Conservation (phyloP, 1,139 yeast genomes). For the Citeromyces hawaiiensis region DNA sequence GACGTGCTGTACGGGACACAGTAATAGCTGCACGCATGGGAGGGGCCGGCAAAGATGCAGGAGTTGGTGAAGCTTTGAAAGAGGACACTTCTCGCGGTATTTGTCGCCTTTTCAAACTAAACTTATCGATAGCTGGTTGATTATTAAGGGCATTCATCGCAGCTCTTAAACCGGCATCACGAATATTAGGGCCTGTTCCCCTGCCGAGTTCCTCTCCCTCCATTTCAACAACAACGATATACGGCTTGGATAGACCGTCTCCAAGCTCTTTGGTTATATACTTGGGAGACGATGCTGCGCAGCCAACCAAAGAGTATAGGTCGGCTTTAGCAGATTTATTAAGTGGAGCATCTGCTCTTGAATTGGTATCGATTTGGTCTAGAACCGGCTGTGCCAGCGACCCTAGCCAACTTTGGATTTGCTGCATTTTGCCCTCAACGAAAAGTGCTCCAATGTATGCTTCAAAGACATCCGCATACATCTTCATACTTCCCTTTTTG, state of each 20-base stretch:
- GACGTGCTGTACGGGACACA: neutral
- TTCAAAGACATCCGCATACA: slow-evolving; percentile 72
- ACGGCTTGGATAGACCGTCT: slow-evolving; percentile 36
- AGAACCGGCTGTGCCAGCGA: slow-evolving; percentile 41
- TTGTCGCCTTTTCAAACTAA: neutral
- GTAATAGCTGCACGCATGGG: neutral
- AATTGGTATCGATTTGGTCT: slow-evolving; percentile 18
- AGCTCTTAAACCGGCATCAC: slow-evolving; percentile 60
- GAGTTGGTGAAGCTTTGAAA: neutral
- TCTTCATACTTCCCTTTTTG: slow-evolving; percentile 31
- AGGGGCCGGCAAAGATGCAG: neutral
- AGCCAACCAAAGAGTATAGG: slow-evolving; percentile 69
- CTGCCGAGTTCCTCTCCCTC: slow-evolving; percentile 36
- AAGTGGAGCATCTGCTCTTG: slow-evolving; percentile 20
- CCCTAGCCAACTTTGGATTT: slow-evolving; percentile 48
- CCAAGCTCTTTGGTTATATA: slow-evolving; percentile 44
- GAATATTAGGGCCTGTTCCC: slow-evolving; percentile 47
- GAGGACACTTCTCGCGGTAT: neutral
- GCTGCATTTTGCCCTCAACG: slow-evolving; percentile 31
- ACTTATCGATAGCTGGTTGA: slow-evolving; percentile 24
- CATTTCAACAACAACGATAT: slow-evolving; percentile 55
- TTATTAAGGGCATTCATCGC: slow-evolving; percentile 62
- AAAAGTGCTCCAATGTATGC: slow-evolving; percentile 84
- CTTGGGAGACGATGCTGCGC: slow-evolving; percentile 51
- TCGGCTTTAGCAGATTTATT: slow-evolving; percentile 62